Base-by-base conservation (phyloP, 208 protist species). In the Leishmania gerbilli region DNA sequence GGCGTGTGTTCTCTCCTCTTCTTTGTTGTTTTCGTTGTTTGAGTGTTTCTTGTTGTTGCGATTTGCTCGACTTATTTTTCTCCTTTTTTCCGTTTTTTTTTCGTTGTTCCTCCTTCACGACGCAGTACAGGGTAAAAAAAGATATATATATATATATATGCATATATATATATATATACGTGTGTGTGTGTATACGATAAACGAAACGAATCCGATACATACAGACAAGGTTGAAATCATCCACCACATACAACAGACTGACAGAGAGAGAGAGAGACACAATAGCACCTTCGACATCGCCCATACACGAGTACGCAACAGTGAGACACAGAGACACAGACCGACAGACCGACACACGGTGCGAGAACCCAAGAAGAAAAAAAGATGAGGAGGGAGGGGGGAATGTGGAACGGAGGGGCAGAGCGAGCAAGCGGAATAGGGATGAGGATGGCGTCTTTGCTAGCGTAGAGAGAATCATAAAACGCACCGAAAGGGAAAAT, bases 61-160 rank as follows among this genome's bases (percentile, higher is more conserved):
- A 49, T 49, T 49, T 49, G 45, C 45, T 49, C 24, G 65, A 27
- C 74, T 84, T 79, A 19, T 27, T 40, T 68, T 40, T 68, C 7
- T 15, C 58, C 58, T 64, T 31, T 34, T 64, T 64, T 34, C 27
- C 62, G 13, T 13, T 42, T 6, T 42, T 51, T n/a, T 45, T 27
- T 11, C 21, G 19, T 3, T 51, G 19, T 3, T 51, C 40, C 71
- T 56, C 21, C 27, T 75, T 9, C 47, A 75, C 71, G 55, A 75
- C 5, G 24, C 71, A 56, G 71, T 75, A 75, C 71, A 75, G 71
- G 71, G 17, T 7, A 75, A 15, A 56, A 58, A 31, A 58, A 75
- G 2, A 34, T 11, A 67, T 7, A 67, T 17, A 67, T 24, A 67
- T 24, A 40, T 24, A 67, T 11, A 67, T 24, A 40, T n/a, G 2